Evolutionary conservation across 2,329 filamentous ascomycete species (phyloP), one percentile per base, ranked within the genome.

Genomic region (Mycocentrospora acerina): DNA sequence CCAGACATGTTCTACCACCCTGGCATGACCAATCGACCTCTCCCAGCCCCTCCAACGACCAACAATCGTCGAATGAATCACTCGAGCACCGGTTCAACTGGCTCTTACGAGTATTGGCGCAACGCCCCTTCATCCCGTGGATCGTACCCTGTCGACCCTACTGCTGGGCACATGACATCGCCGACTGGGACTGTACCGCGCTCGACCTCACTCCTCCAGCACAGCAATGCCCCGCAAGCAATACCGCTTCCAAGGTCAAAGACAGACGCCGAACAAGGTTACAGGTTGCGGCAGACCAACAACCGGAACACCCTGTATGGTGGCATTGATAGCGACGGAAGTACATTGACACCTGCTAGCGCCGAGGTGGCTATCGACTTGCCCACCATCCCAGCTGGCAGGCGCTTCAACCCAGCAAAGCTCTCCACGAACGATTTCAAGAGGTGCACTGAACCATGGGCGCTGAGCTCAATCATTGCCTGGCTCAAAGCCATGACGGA

Each of bases 1-100:
- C 87, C 86, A 13, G 93, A 95, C 55, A 83, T 97, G 61, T 95
- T 95, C 63, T 98, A 94, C 64, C 90, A 97, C 57, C 90, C 90
- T 13, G 88, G 88, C 26, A 81, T 90, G 60, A 80, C 47, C 73
- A 73, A 69, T 53, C 75, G 74, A 35, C 82, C 82, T 36, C 66
- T 85, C 30, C 79, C 82, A 55, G 74, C 82, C 71, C 69, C 90
- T 69, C 67, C 85, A 73, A 59, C 87, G 72, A 51, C 80, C 4
- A 72, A 56, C 26, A 34, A 32, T 31, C 72, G 75, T 31, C 69
- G 77, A 55, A 70, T 75, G 25, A 51, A 62, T 14, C 60, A 67
- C 30, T 51, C 57, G 19, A 61, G 59, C 42, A 60, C 54, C 22
- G 59, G 58, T 37, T 66, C 63, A 14, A 54, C 57, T 8, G 58